Percentiles rank a stretch among this genome's conserved stretches.
These are phyloP conservation scores for Athelia sp. DNA, from an alignment of 1,284 basidiomycete species.

Conservation along the genomic window DNA sequence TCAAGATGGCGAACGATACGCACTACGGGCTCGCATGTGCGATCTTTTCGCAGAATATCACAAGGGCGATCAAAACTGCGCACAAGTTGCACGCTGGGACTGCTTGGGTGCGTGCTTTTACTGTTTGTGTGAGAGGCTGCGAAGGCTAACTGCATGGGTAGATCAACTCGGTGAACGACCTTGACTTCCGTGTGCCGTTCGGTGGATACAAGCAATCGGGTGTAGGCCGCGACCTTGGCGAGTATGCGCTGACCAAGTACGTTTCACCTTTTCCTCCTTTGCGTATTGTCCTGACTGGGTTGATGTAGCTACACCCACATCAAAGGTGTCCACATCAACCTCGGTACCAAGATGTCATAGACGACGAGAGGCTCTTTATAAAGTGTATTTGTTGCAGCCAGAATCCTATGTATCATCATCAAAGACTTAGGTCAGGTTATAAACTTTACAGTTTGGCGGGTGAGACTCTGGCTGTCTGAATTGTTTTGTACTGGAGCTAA, in stretches of 20 bases:
- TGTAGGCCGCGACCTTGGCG: slow-evolving; percentile 82
- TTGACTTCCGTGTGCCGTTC: slow-evolving; percentile 70
- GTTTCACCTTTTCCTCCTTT: slow-evolving; percentile 19
- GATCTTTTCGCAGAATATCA: slow-evolving; percentile 73
- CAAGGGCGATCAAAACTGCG: slow-evolving; percentile 61
- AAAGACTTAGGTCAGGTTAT: too few relatives aligned
- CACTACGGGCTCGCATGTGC: slow-evolving; percentile 71
- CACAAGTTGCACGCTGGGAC: slow-evolving; percentile 75
- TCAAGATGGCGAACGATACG: slow-evolving; percentile 69
- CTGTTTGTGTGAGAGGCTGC: neutral
- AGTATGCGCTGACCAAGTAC: slow-evolving; percentile 71
- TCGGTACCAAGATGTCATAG: slow-evolving; percentile 30
- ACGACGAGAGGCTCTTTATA: too few relatives aligned
- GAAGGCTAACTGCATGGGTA: slow-evolving; percentile 15
- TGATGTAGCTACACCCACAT: slow-evolving; percentile 72
- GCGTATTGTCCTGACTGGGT: neutral
- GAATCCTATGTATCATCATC: too few relatives aligned
- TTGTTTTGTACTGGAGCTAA: too few relatives aligned
- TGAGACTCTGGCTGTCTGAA: too few relatives aligned
- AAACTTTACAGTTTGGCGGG: too few relatives aligned
- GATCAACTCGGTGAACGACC: slow-evolving; percentile 74
- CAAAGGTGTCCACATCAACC: slow-evolving; percentile 83
- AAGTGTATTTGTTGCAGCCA: too few relatives aligned
- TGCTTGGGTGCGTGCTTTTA: slow-evolving; percentile 40
- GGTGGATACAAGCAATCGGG: slow-evolving; percentile 88